These are phyloP conservation scores for Dunaliella primolecta DNA, from an alignment of 139 green algal genomes.

Conservation along the genomic window DNA sequence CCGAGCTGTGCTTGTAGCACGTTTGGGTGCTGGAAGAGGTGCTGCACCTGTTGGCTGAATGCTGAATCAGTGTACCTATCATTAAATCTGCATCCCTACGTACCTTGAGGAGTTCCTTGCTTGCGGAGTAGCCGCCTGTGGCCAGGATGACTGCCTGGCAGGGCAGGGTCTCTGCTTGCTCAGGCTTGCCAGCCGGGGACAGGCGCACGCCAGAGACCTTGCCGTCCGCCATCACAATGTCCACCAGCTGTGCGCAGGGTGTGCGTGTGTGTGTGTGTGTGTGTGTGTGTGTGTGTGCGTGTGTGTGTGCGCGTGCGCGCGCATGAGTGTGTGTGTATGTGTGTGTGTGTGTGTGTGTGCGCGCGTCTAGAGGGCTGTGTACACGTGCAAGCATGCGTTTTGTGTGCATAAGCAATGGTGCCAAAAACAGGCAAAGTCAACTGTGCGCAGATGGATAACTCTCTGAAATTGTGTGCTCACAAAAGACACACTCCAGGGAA, in stretches of 20 bases:
- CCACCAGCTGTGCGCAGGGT: constrained; percentile 4
- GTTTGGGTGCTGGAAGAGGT: too few species aligned
- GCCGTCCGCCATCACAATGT: background rate
- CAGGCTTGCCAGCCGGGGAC: background rate
- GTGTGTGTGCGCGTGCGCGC: background rate
- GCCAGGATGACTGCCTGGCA: constrained; percentile 57
- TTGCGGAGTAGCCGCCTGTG: constrained; percentile 68
- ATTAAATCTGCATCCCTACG: too few species aligned
- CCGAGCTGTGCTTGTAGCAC: too few species aligned
- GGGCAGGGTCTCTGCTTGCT: background rate
- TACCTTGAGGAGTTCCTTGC: constrained; percentile 49
- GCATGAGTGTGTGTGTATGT: background rate
- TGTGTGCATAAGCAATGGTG: too few species aligned
- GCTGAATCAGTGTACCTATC: too few species aligned
- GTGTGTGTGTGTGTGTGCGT: background rate
- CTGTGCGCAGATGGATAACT: too few species aligned
- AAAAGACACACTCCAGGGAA: too few species aligned
- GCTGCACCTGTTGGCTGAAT: background rate
- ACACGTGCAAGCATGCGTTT: background rate
- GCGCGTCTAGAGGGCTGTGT: too few species aligned
- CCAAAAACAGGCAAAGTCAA: too few species aligned
- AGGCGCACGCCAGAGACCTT: background rate
- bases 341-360: background rate
- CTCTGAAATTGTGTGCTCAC: too few species aligned
- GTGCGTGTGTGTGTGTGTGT: background rate